Evolutionary conservation across 1,284 basidiomycete species (phyloP), one percentile per base, ranked within the genome.

Genomic region (Ustilago shanxiensis): DNA sequence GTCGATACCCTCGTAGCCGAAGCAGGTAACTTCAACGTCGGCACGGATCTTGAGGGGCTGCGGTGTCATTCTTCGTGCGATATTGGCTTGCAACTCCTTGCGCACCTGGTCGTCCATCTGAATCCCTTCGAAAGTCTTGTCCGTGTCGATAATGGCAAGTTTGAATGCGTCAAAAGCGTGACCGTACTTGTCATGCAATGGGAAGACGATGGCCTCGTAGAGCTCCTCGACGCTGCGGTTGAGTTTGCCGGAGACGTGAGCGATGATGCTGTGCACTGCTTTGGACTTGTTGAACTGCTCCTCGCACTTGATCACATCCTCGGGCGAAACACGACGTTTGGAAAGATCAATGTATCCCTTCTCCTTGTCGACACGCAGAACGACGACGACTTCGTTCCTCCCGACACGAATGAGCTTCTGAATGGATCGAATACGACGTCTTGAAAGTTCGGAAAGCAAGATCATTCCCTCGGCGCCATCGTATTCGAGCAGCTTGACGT

Each of bases 401-500:
- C 96, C 96, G 3, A 99, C 95, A 66, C 96, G 90, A 87, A 99
- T 99, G 65, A 99, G 90, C 87, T 99, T 99, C 87, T 99, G 96
- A 56, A 99, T 98, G 20, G 94, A 96, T 83, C 96, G 89, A 85
- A 99, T 99, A 87, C 97, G 96, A 86, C 97, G 90, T 83, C 97
- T 89, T 20, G 95, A 98, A 9, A 99, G 91, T 87, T 99, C 97
- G 10, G 96, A 98, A 24, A 99, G 91, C 31, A 99, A 88, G 81
- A 99, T 99, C 96, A 99, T 99, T 81, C 97, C 96, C 87, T 99
- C 97, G 67, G 96, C 97, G 86, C 95, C 95, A 87, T 99, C 96
- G 86, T 99, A 98, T 88, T 98, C 95, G 83, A 98, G 92, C 81
- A 99, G 90, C 87, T 98, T 98, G 80, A 99, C 97, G 87, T 99